These are phyloP conservation scores for Epichloe bromicola DNA, from an alignment of 2,329 filamentous ascomycete genomes.

Conservation along the genomic window DNA sequence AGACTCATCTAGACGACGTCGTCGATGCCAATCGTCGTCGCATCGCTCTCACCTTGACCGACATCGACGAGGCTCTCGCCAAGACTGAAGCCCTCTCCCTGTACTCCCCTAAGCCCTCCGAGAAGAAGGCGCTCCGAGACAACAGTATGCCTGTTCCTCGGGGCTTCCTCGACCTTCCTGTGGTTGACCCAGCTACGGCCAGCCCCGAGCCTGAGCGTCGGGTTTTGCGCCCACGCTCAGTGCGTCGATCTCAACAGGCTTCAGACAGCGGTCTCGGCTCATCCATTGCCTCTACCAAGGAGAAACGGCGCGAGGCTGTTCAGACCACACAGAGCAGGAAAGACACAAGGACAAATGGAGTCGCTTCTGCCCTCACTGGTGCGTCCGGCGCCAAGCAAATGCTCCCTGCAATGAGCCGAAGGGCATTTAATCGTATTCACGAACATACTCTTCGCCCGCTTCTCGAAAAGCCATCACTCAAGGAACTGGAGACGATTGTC, in stretches of 20 bases:
- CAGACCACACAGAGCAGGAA: constrained; percentile 18
- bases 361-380: constrained; percentile 45
- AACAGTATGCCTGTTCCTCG: constrained; percentile 47
- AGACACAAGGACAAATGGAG: constrained; percentile 19
- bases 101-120: constrained; percentile 19
- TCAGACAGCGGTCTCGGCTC: constrained; percentile 85
- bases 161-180: constrained; percentile 42
- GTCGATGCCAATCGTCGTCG: constrained; percentile 57
- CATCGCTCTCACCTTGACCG: constrained; percentile 50
- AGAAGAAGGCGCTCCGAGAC: constrained; percentile 31
- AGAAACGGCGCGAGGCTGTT: constrained; percentile 35
- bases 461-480: constrained; percentile 56
- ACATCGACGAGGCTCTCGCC: constrained; percentile 50
- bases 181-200: constrained; percentile 37
- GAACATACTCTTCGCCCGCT: constrained; percentile 70
- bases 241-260: constrained; percentile 48
- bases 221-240: constrained; percentile 39
- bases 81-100: constrained; percentile 28
- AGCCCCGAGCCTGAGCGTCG: constrained; percentile 31
- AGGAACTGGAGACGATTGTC: constrained; percentile 70
- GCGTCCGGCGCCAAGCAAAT: constrained; percentile 33
- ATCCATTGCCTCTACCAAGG: constrained; percentile 53
- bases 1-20: constrained; percentile 59
- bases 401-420: constrained; percentile 50
- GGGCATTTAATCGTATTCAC: constrained; percentile 65